Base-by-base conservation (phyloP, 164 flowering plant species). In the Piper betle region DNA sequence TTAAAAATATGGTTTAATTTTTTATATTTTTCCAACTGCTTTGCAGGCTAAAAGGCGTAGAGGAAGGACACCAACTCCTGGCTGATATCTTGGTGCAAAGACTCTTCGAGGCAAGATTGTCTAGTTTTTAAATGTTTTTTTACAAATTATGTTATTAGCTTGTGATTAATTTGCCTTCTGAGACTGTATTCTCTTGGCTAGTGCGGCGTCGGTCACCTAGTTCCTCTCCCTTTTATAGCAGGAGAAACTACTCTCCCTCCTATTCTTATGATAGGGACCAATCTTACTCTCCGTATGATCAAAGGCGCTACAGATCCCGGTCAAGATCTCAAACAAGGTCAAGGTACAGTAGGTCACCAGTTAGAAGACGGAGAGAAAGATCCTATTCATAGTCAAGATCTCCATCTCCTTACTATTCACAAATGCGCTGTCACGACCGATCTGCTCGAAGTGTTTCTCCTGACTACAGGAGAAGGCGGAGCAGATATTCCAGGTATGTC, bases 1-100 rank as follows among this genome's bases (percentile, higher is more conserved):
- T 25, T 25, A 25, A 25, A 25, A 25, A 25, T 2, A 25, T 25
- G 33, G 33, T 2, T 25, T 25, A 25, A 25, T 25, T 25, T 25
- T 25, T 25, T 25, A 25, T 25, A 25, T 25, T 25, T 25, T 25
- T 25, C 33, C 33, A 25, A 25, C 33, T 25, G 33, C 33, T 25
- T 25, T 66, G 37, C 73, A 86, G 92, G 92, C 94, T 18, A 84
- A 74, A 53, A 78, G 96, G 69, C 57, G 82, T 6, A 80, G 96
- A 61, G 97, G 98, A 0, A 75, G 94, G 17, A 90, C 97, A 19
- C 97, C 96, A 8, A 93, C 99, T 38, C 97, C 94, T 8, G 96
- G 97, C 61, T 74, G 75, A 64, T 93, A 90, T 61, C 85, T 93
- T 59, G 97, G 94, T 43, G 52, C 83, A 74, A 84, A 69, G 68